Conservation (phyloP, 257 asterid species). For the Primulina tabacum region DNA sequence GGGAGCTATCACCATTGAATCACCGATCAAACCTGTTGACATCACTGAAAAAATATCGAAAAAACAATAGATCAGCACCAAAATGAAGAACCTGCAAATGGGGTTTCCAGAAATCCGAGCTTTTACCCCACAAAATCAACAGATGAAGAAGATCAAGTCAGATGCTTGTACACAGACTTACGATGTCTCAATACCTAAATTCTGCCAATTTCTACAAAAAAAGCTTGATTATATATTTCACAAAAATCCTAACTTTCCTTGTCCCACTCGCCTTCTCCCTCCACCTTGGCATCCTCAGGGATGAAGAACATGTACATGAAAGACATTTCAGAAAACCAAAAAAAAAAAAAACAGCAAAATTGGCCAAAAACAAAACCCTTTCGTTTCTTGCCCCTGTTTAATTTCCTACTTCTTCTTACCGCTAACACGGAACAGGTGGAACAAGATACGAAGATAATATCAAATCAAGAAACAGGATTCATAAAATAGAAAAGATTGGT, state of each 20-base stretch:
- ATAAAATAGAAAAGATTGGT: slow-evolving; percentile 6
- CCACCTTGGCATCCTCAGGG: slow-evolving; percentile 46
- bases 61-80: neutral
- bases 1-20: slow-evolving; percentile 33
- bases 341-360: neutral
- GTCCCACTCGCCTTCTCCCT: slow-evolving; percentile 69
- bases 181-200: neutral
- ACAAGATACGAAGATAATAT: slow-evolving; percentile 11
- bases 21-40: slow-evolving; percentile 36
- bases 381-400: too few species aligned
- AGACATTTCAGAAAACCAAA: slow-evolving; percentile 16
- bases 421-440: neutral
- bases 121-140: slow-evolving; percentile 11
- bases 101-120: neutral
- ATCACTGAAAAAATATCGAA: slow-evolving; percentile 25
- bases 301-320: slow-evolving; percentile 40
- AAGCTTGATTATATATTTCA: neutral
- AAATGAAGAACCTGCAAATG: slow-evolving; percentile 8
- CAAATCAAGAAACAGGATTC: slow-evolving; percentile 6
- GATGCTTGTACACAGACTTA: neutral
- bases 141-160: neutral
- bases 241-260: slow-evolving; percentile 14
- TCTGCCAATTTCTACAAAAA: neutral
- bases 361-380: neutral
- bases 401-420: neutral